Evolutionary conservation across 768 basidiomycete species (phyloP).

Genomic region (Leccinum truebloodii): DNA sequence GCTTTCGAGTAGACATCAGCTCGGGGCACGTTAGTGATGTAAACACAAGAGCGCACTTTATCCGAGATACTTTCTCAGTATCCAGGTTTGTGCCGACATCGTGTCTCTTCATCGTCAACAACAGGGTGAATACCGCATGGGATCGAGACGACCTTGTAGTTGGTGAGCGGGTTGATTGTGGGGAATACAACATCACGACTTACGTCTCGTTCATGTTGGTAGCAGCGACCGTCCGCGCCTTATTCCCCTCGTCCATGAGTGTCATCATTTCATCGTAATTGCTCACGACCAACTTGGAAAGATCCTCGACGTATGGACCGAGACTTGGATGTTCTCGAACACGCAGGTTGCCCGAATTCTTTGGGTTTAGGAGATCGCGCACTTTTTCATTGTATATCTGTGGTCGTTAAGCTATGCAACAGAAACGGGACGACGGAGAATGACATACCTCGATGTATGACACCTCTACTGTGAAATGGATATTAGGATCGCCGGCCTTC

Average conservation of each 20-base stretch:
- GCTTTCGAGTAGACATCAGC: conserved; percentile 40
- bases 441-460: conserved; percentile 87
- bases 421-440: not conserved
- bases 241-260: conserved; percentile 99
- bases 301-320: conserved; percentile 98
- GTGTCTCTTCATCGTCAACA: conserved; percentile 89
- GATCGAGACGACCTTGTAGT: conserved; percentile 86
- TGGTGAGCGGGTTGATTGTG: not conserved
- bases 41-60: conserved; percentile 55
- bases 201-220: conserved; percentile 99
- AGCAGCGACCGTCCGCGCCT: conserved; percentile 96
- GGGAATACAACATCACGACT: conserved; percentile 28
- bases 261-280: conserved; percentile 98
- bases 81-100: conserved; percentile 84
- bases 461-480: conserved; percentile 93
- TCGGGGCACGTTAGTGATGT: not conserved
- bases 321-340: conserved; percentile 96
- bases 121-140: conserved; percentile 96
- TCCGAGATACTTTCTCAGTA: conserved; percentile 98
- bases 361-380: conserved; percentile 94
- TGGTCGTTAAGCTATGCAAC: not conserved
- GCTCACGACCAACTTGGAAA: conserved; percentile 89
- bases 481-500: conserved; percentile 59
- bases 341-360: conserved; percentile 93
- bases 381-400: conserved; percentile 99